Evolutionary conservation across 2,329 filamentous ascomycete species (phyloP).

Genomic region (Alternaria sp.): DNA sequence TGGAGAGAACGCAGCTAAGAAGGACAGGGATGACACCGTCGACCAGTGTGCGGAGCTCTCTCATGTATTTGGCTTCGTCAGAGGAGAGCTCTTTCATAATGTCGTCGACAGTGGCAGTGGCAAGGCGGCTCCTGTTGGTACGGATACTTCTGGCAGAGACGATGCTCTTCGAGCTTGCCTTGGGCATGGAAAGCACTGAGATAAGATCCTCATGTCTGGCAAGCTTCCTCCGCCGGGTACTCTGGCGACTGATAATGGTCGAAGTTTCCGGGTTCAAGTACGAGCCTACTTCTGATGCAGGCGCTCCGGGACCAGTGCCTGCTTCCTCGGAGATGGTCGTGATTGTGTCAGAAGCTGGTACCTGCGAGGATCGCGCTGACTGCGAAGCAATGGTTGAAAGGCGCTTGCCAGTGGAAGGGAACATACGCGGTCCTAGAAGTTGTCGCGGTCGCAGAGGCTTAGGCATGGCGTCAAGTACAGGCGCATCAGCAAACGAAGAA

Average conservation of each 20-base stretch:
- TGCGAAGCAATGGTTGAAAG: conserved; percentile 65
- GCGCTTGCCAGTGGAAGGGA: conserved; percentile 61
- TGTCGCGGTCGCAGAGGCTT: conserved; percentile 40
- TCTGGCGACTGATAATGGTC: conserved; percentile 54
- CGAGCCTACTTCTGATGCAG: conserved; percentile 39
- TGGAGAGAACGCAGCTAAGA: conserved; percentile 80
- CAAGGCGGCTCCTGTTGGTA: conserved; percentile 70
- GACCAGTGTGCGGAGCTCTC: conserved; percentile 90
- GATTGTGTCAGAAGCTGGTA: conserved; percentile 32
- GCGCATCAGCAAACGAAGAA: conserved; percentile 47
- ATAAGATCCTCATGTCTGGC: conserved; percentile 94
- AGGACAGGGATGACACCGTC: conserved; percentile 95
- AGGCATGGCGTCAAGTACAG: conserved; percentile 39
- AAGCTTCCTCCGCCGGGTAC: conserved; percentile 66
- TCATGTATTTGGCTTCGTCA: conserved; percentile 86
- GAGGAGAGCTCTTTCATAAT: conserved; percentile 79
- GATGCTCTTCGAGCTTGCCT: conserved; percentile 69
- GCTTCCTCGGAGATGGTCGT: conserved; percentile 27
- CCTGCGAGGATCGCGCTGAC: conserved; percentile 35
- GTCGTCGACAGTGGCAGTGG: conserved; percentile 73
- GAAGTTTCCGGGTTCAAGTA: conserved; percentile 41
- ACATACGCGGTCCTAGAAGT: conserved; percentile 52
- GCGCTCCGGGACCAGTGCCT: conserved; percentile 22
- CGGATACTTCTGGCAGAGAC: conserved; percentile 80
- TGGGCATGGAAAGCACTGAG: conserved; percentile 81